phyloP scores from a whole-genome alignment of 78 protist species.

The Dictyostelium purpureum region DNA sequence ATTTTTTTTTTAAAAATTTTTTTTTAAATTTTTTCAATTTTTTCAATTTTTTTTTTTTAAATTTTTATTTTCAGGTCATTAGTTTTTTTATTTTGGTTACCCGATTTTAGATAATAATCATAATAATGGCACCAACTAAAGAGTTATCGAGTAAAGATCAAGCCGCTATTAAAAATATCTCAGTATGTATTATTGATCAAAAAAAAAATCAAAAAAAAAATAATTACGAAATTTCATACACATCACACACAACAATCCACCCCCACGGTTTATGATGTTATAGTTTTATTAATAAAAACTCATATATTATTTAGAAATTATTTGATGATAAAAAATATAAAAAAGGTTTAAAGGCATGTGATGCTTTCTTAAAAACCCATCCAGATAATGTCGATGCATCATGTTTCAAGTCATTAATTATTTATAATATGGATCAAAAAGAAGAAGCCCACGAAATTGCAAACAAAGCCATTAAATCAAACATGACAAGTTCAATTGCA shows the following conservation, averaged over 20 bases:
- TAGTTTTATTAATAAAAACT: background rate
- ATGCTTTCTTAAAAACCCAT: conserved; percentile 84
- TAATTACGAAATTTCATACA: no score
- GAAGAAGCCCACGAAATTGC: conserved; percentile 92
- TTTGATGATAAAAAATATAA: conserved; percentile 94
- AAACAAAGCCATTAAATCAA: conserved; percentile 63
- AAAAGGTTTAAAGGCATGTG: conserved; percentile 90
- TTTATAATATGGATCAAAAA: conserved; percentile 78
- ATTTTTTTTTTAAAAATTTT: background rate
- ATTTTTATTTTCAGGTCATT: background rate
- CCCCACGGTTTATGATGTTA: background rate
- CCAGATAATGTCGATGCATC: conserved; percentile 66
- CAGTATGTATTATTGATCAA: background rate
- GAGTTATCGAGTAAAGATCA: conserved; percentile 12
- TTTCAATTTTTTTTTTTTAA: background rate
- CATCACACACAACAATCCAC: no score
- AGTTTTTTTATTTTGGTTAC: no score
- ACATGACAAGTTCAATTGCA: conserved; percentile 42
- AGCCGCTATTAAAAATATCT: background rate
- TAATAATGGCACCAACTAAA: conserved; percentile 26
- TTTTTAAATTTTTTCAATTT: background rate
- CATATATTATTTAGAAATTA: conserved; percentile 75
- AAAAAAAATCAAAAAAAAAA: background rate
- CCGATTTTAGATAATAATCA: background rate
- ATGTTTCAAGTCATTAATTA: conserved; percentile 91